Conservation (phyloP, 176 grass and related monocot species). For the Zoysia pacifica region DNA sequence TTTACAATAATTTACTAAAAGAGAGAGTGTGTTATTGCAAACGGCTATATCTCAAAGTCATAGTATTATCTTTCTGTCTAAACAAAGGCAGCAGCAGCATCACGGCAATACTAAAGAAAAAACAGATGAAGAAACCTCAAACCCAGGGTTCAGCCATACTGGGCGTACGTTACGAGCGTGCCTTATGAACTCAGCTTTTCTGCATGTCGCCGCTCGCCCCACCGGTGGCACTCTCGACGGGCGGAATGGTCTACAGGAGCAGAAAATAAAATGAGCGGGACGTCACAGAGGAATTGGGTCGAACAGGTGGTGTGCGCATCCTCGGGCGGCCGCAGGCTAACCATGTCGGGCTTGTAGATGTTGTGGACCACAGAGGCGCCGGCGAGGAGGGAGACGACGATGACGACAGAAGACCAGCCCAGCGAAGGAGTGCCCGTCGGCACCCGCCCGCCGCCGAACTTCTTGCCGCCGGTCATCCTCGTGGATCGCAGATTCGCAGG, state of each 20-base stretch:
- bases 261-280: neutral
- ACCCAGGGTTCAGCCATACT: neutral
- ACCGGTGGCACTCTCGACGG: neutral
- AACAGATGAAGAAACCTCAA: neutral
- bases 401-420: conserved; percentile 2
- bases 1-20: neutral
- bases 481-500: neutral
- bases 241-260: neutral
- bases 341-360: neutral
- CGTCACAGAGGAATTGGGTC: neutral
- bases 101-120: neutral
- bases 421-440: neutral
- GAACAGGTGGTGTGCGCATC: neutral
- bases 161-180: neutral
- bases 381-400: conserved; percentile 1
- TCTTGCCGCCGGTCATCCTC: conserved; percentile 2
- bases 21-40: neutral
- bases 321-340: neutral
- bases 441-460: neutral
- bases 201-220: neutral
- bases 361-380: neutral
- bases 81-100: neutral
- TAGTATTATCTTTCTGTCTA: neutral
- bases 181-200: neutral
- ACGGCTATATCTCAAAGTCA: neutral